Percentiles rank a stretch among this genome's conserved stretches.
Evolutionary conservation across 495 filamentous ascomycete species (phyloP).

Genomic region (Rostrohypoxylon terebratum): DNA sequence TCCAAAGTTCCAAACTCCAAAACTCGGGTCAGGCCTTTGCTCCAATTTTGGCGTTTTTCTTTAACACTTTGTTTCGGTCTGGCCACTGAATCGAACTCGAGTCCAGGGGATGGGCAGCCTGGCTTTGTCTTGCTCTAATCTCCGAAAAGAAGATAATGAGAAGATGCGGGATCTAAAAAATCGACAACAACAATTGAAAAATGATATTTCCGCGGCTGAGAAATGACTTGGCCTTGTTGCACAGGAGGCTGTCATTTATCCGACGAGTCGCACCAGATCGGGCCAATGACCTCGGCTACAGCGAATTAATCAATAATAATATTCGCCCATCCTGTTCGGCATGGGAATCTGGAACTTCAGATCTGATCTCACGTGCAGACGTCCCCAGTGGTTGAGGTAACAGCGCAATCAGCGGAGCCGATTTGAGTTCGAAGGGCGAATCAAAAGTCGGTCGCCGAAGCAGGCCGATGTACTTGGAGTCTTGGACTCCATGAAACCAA

Average conservation of each 20-base stretch:
- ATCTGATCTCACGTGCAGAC: constrained; percentile 31
- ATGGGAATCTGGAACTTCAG: constrained; percentile 8
- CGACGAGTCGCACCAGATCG: not conserved
- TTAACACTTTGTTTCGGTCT: not conserved
- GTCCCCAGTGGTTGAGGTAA: constrained; percentile 22
- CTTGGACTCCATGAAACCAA: constrained; percentile 20
- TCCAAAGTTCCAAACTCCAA: constrained; percentile 5
- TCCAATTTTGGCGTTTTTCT: not conserved
- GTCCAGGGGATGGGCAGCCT: not conserved
- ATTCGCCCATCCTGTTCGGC: constrained; percentile 4
- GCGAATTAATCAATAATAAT: not conserved
- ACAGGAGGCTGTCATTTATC: not conserved
- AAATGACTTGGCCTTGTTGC: not conserved
- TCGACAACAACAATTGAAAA: not conserved
- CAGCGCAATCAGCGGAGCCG: constrained; percentile 13
- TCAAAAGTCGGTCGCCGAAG: constrained; percentile 31
- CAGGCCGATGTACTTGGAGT: constrained; percentile 16
- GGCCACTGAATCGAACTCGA: constrained; percentile 8
- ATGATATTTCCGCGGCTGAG: not conserved
- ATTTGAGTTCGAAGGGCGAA: constrained; percentile 29
- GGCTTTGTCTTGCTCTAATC: constrained; percentile 7
- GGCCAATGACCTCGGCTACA: constrained; percentile 13
- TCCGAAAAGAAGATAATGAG: not conserved
- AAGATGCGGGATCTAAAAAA: not conserved
- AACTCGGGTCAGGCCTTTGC: not conserved